Evolutionary conservation across 257 asterid species (phyloP).

Genomic region (Dorcoceras hygrometricum): DNA sequence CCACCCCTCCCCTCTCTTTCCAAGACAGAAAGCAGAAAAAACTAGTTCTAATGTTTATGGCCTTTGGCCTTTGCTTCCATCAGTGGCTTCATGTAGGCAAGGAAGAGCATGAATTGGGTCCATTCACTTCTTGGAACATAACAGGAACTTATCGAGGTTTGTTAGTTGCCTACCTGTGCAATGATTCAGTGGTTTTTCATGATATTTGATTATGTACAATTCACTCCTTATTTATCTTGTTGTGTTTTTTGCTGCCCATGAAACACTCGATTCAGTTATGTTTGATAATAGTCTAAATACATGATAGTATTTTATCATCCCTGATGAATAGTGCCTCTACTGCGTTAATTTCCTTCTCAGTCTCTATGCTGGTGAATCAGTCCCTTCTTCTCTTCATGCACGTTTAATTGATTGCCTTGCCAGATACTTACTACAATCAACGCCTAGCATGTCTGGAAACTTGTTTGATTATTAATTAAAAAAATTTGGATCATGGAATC

Average conservation of each 20-base stretch:
- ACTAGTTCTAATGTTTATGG: constrained; percentile 23
- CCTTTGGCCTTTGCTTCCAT: constrained; percentile 36
- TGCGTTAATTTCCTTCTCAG: background rate
- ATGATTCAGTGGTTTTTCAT: constrained; percentile 7
- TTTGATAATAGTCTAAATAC: background rate
- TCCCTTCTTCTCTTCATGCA: constrained; percentile 5
- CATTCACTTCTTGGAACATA: constrained; percentile 91
- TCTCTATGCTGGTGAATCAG: background rate
- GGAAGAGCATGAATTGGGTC: constrained; percentile 75
- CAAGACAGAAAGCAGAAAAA: background rate
- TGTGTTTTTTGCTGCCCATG: background rate
- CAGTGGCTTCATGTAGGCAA: constrained; percentile 88
- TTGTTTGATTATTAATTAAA: constrained; percentile 1
- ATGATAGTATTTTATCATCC: background rate
- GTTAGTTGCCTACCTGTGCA: constrained; percentile 30
- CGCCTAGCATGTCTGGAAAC: background rate
- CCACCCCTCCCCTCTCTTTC: background rate
- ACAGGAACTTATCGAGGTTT: constrained; percentile 96
- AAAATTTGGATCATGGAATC: background rate
- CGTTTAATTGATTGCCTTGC: constrained; percentile 6
- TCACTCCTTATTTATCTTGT: background rate
- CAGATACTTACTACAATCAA: background rate
- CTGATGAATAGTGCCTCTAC: background rate
- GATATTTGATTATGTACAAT: constrained; percentile 4
- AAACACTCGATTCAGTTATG: background rate